phyloP scores from a whole-genome alignment of 2,329 filamentous ascomycete genomes.

The Colletotrichum viniferum region DNA sequence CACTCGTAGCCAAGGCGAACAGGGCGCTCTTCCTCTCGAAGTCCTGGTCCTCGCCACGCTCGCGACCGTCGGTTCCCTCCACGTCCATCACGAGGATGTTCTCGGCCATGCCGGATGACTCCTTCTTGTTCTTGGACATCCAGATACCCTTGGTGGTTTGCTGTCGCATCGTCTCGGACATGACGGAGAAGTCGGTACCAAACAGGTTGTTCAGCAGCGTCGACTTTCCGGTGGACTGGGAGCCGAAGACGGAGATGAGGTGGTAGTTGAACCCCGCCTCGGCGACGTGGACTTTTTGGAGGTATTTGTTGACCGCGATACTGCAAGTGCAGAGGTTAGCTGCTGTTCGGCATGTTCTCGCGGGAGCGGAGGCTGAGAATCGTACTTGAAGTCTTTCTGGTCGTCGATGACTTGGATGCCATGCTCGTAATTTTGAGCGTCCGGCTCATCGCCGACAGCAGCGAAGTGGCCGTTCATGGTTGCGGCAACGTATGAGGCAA shows the following conservation, averaged over 20 bases:
- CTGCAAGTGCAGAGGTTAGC: conserved; percentile 47
- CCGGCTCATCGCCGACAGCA: conserved; percentile 69
- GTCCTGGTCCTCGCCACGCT: conserved; percentile 96
- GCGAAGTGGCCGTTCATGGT: conserved; percentile 83
- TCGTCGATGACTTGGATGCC: conserved; percentile 97
- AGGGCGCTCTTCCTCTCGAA: conserved; percentile 98
- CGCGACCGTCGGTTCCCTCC: conserved; percentile 94
- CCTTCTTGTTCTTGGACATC: conserved; percentile 95
- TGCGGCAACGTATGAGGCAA: conserved; percentile 23
- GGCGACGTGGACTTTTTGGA: conserved; percentile 78
- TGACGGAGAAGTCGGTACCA: conserved; percentile 94
- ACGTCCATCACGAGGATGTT: conserved; percentile 99
- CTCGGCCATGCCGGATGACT: conserved; percentile 76
- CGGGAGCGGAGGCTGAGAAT: conserved; percentile 16
- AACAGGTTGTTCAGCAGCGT: conserved; percentile 96
- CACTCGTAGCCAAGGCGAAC: conserved; percentile 95
- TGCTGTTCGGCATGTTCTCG: neutral
- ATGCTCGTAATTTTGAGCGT: conserved; percentile 78
- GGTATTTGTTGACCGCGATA: conserved; percentile 79
- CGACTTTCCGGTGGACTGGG: conserved; percentile 97
- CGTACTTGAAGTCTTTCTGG: conserved; percentile 96
- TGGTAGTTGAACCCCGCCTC: conserved; percentile 98
- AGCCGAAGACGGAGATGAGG: conserved; percentile 97
- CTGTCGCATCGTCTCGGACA: conserved; percentile 91
- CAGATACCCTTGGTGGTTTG: conserved; percentile 99